phyloP scores from a whole-genome alignment of 768 basidiomycete genomes.

The Cyclocybe aegerita region DNA sequence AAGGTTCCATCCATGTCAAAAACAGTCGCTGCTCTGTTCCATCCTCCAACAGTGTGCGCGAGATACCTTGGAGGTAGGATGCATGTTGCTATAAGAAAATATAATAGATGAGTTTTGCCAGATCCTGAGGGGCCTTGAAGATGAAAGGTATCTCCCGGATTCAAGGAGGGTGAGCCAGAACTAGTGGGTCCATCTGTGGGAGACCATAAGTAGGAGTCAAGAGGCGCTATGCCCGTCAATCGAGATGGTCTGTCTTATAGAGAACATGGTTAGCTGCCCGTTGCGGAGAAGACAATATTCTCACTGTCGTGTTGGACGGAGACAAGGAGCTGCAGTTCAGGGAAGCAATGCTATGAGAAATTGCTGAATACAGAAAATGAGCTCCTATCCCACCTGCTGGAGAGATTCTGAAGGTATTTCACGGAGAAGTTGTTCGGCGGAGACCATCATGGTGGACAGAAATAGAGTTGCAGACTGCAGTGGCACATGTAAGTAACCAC shows the following conservation, averaged over 20 bases:
- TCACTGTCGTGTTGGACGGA: constrained; percentile 39
- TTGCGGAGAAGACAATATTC: constrained; percentile 1
- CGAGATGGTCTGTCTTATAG: constrained; percentile 26
- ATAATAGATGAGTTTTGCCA: constrained; percentile 80
- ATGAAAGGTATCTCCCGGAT: constrained; percentile 67
- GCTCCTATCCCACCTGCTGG: constrained; percentile 24
- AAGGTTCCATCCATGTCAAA: constrained; percentile 74
- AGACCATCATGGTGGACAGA: constrained; percentile 5
- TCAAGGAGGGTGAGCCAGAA: constrained; percentile 15
- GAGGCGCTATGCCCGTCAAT: constrained; percentile 27
- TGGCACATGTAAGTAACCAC: too few species aligned
- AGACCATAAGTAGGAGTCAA: constrained; percentile 30
- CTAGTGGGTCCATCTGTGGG: not conserved
- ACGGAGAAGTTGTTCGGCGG: constrained; percentile 26
- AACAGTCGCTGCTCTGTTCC: constrained; percentile 64
- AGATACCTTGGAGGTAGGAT: constrained; percentile 45
- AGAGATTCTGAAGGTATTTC: constrained; percentile 36
- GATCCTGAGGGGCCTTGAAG: constrained; percentile 73
- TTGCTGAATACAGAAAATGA: not conserved
- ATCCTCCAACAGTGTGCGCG: constrained; percentile 46
- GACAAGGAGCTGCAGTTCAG: constrained; percentile 37
- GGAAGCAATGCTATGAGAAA: constrained; percentile 7
- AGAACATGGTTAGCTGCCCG: constrained; percentile 4
- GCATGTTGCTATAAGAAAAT: constrained; percentile 59
- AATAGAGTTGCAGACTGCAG: too few species aligned